Evolutionary conservation across 805 yeast species (phyloP).

Genomic region (Metschnikowia colocasiae): DNA sequence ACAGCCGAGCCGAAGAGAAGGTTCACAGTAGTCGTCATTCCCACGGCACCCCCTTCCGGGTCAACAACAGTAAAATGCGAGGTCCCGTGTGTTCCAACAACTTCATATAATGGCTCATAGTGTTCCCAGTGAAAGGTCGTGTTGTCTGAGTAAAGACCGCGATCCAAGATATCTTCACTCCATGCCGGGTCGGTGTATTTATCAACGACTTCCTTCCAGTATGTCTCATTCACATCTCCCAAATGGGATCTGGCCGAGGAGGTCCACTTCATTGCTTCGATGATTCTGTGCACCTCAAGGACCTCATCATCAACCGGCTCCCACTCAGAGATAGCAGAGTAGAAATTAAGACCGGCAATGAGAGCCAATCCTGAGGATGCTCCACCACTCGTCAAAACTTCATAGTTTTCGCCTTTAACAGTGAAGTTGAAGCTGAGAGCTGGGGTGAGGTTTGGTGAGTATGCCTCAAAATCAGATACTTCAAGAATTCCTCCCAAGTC

Average conservation of each 20-base stretch:
- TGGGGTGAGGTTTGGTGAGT: slow-evolving; percentile 48
- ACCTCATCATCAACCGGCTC: slow-evolving; percentile 15
- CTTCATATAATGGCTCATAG: slow-evolving; percentile 75
- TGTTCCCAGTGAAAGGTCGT: slow-evolving; percentile 64
- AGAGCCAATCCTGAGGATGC: slow-evolving; percentile 84
- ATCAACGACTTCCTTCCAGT: slow-evolving; percentile 25
- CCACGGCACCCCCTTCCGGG: slow-evolving; percentile 67
- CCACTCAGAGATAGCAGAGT: slow-evolving; percentile 31
- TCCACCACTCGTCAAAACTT: slow-evolving; percentile 53
- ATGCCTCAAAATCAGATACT: slow-evolving; percentile 61
- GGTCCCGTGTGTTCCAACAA: slow-evolving; percentile 85
- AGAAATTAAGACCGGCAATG: slow-evolving; percentile 65
- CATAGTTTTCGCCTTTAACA: slow-evolving; percentile 17
- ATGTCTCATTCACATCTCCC: slow-evolving; percentile 57
- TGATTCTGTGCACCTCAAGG: slow-evolving; percentile 57
- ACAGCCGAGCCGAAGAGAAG: slow-evolving; percentile 78
- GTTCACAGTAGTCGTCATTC: slow-evolving; percentile 87
- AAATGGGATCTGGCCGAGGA: slow-evolving; percentile 80
- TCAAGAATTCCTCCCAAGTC: slow-evolving; percentile 65
- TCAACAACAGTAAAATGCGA: slow-evolving; percentile 84
- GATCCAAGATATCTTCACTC: slow-evolving; percentile 45
- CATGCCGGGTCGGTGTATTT: slow-evolving; percentile 53
- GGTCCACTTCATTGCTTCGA: slow-evolving; percentile 94
- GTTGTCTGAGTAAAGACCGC: slow-evolving; percentile 48
- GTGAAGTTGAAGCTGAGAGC: slow-evolving; percentile 22